phyloP scores from a whole-genome alignment of 768 basidiomycete genomes.

The Hericium rajendrae region DNA sequence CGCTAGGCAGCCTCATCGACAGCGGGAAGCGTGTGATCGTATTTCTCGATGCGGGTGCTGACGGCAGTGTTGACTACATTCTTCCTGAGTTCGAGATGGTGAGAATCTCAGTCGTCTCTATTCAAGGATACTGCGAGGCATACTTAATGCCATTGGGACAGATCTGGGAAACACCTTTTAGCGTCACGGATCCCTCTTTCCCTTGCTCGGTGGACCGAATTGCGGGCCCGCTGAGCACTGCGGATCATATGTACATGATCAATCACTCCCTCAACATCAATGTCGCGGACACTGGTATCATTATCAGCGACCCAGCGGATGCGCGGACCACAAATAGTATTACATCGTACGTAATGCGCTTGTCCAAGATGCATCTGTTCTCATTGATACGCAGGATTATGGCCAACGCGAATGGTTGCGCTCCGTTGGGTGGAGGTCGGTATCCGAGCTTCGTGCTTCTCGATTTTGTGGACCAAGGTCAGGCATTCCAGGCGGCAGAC shows the following conservation, averaged over 20 bases:
- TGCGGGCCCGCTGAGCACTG: constrained; percentile 34
- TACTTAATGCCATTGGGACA: not conserved
- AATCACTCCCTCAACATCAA: constrained; percentile 48
- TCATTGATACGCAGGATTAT: constrained; percentile 17
- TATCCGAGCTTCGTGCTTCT: constrained; percentile 45
- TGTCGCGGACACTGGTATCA: constrained; percentile 18
- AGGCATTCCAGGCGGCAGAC: constrained; percentile 34
- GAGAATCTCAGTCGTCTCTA: not conserved
- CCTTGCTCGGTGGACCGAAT: constrained; percentile 47
- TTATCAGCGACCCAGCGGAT: constrained; percentile 19
- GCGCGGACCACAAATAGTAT: constrained; percentile 23
- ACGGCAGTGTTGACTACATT: constrained; percentile 35
- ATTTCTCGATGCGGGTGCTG: constrained; percentile 44
- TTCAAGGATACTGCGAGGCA: not conserved
- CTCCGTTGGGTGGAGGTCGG: constrained; percentile 32
- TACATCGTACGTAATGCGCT: constrained; percentile 16
- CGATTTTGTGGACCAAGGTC: constrained; percentile 42
- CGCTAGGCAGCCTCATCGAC: constrained; percentile 52
- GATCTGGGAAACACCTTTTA: constrained; percentile 54
- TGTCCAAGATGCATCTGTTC: not conserved
- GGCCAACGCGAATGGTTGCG: constrained; percentile 35
- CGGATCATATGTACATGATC: constrained; percentile 49
- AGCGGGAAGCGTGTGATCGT: constrained; percentile 49
- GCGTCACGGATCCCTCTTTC: constrained; percentile 37
- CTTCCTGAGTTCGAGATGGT: constrained; percentile 51